Percentiles rank a stretch among this genome's conserved stretches.
These are phyloP conservation scores for Metarhizium brunneum DNA, from an alignment of 2,329 filamentous ascomycete species.

Conservation along the genomic window DNA sequence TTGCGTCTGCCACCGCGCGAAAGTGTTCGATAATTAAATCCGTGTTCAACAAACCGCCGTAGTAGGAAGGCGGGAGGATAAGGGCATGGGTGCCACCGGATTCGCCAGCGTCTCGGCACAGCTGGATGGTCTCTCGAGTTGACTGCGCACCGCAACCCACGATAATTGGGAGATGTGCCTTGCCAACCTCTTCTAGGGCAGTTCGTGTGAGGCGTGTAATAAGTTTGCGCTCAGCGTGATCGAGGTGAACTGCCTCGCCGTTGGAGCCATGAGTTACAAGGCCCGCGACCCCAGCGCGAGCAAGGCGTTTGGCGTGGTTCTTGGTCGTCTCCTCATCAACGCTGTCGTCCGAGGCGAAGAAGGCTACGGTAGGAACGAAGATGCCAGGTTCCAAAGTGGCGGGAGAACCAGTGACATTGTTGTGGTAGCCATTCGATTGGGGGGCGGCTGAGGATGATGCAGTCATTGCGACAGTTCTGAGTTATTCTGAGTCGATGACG, in stretches of 20 bases:
- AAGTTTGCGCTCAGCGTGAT: slow-evolving; percentile 52
- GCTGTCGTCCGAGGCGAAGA: slow-evolving; percentile 47
- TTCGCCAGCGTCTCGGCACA: slow-evolving; percentile 54
- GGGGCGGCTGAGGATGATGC: slow-evolving; percentile 3
- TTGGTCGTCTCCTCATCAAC: slow-evolving; percentile 43
- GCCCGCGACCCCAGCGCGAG: slow-evolving; percentile 53
- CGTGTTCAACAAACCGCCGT: slow-evolving; percentile 48
- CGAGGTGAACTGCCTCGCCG: slow-evolving; percentile 63
- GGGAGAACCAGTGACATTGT: not conserved
- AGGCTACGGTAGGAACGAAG: slow-evolving; percentile 55
- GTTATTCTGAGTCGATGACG: not conserved
- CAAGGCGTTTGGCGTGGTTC: slow-evolving; percentile 48
- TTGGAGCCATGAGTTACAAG: slow-evolving; percentile 64
- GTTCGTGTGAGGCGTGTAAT: slow-evolving; percentile 53
- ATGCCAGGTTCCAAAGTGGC: slow-evolving; percentile 28
- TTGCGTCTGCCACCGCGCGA: slow-evolving; percentile 45
- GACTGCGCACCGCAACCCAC: slow-evolving; percentile 63
- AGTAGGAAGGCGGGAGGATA: slow-evolving; percentile 61
- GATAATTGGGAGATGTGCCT: slow-evolving; percentile 48
- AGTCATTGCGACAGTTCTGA: slow-evolving; percentile 4
- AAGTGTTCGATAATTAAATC: slow-evolving; percentile 54
- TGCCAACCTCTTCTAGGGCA: slow-evolving; percentile 49
- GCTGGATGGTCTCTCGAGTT: slow-evolving; percentile 55
- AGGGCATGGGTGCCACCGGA: slow-evolving; percentile 60
- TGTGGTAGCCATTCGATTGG: slow-evolving; percentile 2